Evolutionary conservation across 2,329 filamentous ascomycete genomes (phyloP).

Genomic region (Trichoderma simmonsii): DNA sequence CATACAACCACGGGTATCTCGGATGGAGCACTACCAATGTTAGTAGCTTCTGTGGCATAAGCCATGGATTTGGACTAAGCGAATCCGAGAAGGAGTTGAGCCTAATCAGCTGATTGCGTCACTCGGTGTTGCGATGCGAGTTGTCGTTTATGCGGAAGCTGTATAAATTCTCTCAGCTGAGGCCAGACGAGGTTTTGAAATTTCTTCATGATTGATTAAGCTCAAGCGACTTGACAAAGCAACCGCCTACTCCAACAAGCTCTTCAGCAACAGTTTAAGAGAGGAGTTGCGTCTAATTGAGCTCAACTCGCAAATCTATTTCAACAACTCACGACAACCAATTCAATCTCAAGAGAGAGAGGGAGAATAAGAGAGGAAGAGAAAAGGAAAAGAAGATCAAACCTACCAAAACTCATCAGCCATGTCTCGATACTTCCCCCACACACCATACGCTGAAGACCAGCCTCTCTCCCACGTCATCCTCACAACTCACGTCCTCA

Average conservation of each 20-base stretch:
- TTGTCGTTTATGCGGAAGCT: neutral
- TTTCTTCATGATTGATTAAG: neutral
- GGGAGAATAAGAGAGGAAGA: neutral
- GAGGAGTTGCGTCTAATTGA: neutral
- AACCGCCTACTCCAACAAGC: neutral
- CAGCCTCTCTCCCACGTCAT: slow-evolving; percentile 54
- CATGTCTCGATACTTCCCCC: slow-evolving; percentile 55
- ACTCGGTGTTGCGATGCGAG: neutral
- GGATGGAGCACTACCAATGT: neutral
- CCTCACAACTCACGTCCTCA: slow-evolving; percentile 58
- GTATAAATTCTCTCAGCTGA: slow-evolving; percentile 2
- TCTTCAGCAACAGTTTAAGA: neutral
- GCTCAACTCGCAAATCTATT: neutral
- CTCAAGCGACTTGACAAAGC: neutral
- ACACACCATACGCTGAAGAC: slow-evolving; percentile 59
- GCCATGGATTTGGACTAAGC: neutral
- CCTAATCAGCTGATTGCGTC: slow-evolving; percentile 12
- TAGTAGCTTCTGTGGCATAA: neutral
- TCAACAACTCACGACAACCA: neutral
- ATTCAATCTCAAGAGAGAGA: neutral
- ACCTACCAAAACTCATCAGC: slow-evolving; percentile 26
- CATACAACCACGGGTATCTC: neutral
- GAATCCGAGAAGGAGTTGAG: neutral
- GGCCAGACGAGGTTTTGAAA: too few relatives aligned
- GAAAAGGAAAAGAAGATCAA: too few relatives aligned